Evolutionary conservation across 106 monocot genomes (phyloP), one percentile per base, ranked within the genome.

Genomic region (Phalaenopsis aphrodite): DNA sequence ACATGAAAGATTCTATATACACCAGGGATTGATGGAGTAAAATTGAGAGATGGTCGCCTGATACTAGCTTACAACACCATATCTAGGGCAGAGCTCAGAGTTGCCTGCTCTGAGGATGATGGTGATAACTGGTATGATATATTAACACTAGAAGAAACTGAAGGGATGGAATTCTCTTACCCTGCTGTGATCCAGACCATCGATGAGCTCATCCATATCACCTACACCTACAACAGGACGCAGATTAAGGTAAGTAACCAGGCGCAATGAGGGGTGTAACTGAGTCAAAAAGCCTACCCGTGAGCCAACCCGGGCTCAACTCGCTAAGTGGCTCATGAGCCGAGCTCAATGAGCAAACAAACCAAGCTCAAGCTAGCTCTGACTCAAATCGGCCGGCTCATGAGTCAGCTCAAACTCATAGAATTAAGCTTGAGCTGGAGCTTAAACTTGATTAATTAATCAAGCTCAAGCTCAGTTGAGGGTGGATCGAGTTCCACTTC

Each of bases 181-280:
- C 94, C 99, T 52, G 95, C 94, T 4, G 85, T 95, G 7, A 93
- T 95, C 57, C 89, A 95, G 77, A 79, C 85, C 4, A 75, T 45
- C 3, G 95, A 99, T 72, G 87, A 78, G 42, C 86, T 87, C 6
- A 37, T 99, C 48, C 99, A 95, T 79, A 52, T 95, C 37, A 99
- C 94, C 15, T 99, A 95, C 82, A 95, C 94, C 12, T 99, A 99
- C 85, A 95, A 95, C 81, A 91, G 98, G 82, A 91, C 88, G 45
- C 98, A 99, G 83, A 95, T 99, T 49, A 99, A 99, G 94, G 98
- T 99, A 42, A 49, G 30, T 76, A 12, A 48, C 8, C 74, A 19
- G 24, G 41, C 23, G 3, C 41, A 23, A 30, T 30, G 30, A 30
- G 30, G 30, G 30, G 30, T 30, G 30, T 30, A 30, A 30, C 30